phyloP scores from a whole-genome alignment of 2,329 filamentous ascomycete genomes.

The Apiospora koreana region DNA sequence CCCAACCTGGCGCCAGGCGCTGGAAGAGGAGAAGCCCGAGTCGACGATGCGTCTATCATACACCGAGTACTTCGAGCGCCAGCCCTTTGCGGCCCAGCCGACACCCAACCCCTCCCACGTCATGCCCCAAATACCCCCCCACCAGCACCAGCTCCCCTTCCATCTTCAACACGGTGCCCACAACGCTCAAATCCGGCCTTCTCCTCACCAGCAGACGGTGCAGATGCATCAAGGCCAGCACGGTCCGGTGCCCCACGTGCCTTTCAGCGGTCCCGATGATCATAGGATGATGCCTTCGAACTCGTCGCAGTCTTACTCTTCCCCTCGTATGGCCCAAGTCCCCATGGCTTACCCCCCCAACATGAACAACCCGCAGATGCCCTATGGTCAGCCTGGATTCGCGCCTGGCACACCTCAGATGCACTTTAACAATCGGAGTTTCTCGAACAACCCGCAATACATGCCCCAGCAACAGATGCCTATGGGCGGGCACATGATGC shows the following conservation, averaged over 20 bases:
- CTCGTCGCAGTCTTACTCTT: slow-evolving; percentile 82
- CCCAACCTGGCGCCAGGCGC: slow-evolving; percentile 78
- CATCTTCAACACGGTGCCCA: slow-evolving; percentile 77
- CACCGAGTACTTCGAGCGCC: slow-evolving; percentile 75
- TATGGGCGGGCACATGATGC: slow-evolving; percentile 81
- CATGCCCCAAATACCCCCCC: slow-evolving; percentile 71
- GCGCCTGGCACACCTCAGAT: slow-evolving; percentile 73
- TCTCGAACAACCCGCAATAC: slow-evolving; percentile 72
- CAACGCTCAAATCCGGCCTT: slow-evolving; percentile 66
- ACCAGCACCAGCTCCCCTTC: slow-evolving; percentile 81
- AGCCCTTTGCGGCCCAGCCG: slow-evolving; percentile 61
- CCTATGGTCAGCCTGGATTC: slow-evolving; percentile 71
- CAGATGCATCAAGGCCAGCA: slow-evolving; percentile 77
- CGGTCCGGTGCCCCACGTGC: slow-evolving; percentile 62
- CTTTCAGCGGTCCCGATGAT: slow-evolving; percentile 75
- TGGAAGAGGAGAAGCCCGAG: slow-evolving; percentile 70
- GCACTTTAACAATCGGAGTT: slow-evolving; percentile 68
- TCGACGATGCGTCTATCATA: slow-evolving; percentile 69
- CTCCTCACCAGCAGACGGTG: slow-evolving; percentile 76
- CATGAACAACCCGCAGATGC: slow-evolving; percentile 70
- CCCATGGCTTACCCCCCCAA: slow-evolving; percentile 69
- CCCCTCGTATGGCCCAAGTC: slow-evolving; percentile 73
- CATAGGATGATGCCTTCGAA: slow-evolving; percentile 88
- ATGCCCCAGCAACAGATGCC: slow-evolving; percentile 68
- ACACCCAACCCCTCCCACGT: slow-evolving; percentile 71